Base-by-base conservation (phyloP, 176 grass and related monocot genomes). In the Saccharum officinarum region DNA sequence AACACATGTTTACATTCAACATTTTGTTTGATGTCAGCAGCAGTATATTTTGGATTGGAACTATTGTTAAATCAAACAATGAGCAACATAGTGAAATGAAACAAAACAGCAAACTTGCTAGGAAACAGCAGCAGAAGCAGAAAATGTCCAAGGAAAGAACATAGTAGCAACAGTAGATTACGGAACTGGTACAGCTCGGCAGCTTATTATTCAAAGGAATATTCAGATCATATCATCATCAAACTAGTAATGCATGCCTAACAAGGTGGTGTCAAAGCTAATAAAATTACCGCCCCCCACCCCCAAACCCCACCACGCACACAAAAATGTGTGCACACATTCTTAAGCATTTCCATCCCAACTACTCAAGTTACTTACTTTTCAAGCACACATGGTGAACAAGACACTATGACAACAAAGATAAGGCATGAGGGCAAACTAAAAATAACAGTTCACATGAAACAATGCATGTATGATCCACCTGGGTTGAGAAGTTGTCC, bases 401-500 rank as follows among this genome's bases (percentile, higher is more conserved):
- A 26, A 26, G 59, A 13, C n/a, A 26, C 10, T 62, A 25, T 3
- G 59, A 26, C 3, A 31, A 22, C 30, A 76, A 18, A 69, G 5
- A 34, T 57, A 82, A 75, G 55, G 23, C 44, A 38, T 8, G 11
- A 73, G 37, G 38, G 42, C 4, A 30, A 42, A 8, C 23, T 20
- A 37, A 15, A 62, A 26, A 37, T 50, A 39, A 23, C 26, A 36
- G 34, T 42, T 55, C 54, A 78, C 25, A 79, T 57, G 18, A 67
- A 66, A 55, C 54, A 76, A 81, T 46, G 66, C 26, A 76, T 78
- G 41, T 78, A 42, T 50, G 3, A 49, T 75, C 14, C 77, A 99
- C 97, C 88, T 96, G 82, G 0, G 82, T 91, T 77, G 78, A 89
- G 84, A 96, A 94, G 55, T 96, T 99, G 33, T 99, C 91, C 67